Percentiles rank a stretch among this genome's conserved stretches.
Evolutionary conservation across 1,284 basidiomycete species (phyloP).

Genomic region (Sporisorium reilianum): DNA sequence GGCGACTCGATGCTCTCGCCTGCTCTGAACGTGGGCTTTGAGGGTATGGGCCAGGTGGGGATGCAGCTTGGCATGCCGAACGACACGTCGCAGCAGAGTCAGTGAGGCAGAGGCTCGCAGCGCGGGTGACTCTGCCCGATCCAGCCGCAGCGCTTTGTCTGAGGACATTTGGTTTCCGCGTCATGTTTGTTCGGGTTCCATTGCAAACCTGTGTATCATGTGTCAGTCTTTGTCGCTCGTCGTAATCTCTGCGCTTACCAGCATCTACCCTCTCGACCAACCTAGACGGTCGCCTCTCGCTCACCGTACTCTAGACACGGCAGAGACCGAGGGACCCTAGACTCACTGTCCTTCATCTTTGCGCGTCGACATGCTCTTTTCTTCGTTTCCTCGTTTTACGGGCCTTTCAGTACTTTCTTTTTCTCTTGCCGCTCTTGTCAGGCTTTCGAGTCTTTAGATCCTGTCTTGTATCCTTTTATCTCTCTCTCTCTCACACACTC

Average conservation of each 20-base stretch:
- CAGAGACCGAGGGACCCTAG: slow-evolving; percentile 2
- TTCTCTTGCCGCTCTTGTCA: background rate
- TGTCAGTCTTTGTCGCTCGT: slow-evolving; percentile 1
- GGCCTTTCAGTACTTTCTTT: background rate
- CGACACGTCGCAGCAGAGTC: slow-evolving; percentile 21
- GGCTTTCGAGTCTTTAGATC: background rate
- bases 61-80: slow-evolving; percentile 23
- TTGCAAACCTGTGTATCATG: slow-evolving; percentile 5
- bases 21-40: slow-evolving; percentile 31
- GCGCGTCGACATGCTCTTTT: background rate
- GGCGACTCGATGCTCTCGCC: slow-evolving; percentile 35
- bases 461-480: slow-evolving; percentile 13
- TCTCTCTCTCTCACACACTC: slow-evolving; percentile 14
- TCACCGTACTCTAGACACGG: background rate
- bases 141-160: background rate
- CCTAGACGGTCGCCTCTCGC: slow-evolving; percentile 7
- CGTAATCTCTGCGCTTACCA: background rate
- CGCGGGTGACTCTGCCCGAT: background rate
- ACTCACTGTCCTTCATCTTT: background rate
- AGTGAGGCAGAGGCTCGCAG: background rate
- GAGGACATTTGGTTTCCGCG: slow-evolving; percentile 1
- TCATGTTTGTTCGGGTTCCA: background rate
- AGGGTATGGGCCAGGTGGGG: slow-evolving; percentile 28
- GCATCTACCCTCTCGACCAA: background rate
- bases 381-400: background rate